Percentiles rank a stretch among this genome's conserved stretches.
These are phyloP conservation scores for Clitoria ternatea DNA, from an alignment of 306 rosid genomes.

Conservation along the genomic window DNA sequence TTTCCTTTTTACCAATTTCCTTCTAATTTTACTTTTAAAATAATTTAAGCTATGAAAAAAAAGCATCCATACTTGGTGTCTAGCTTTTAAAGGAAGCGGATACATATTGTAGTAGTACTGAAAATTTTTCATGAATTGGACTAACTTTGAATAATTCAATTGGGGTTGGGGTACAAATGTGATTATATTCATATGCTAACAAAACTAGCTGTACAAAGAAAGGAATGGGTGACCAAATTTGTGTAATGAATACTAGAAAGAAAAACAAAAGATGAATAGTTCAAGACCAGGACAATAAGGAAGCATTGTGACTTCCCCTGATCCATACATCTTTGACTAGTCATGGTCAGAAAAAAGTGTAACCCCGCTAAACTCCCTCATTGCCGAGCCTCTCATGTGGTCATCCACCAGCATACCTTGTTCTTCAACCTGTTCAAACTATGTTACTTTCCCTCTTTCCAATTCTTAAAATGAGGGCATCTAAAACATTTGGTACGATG, in stretches of 20 bases:
- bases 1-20: too few relatives aligned
- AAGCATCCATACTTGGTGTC: too few relatives aligned
- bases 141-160: slow-evolving; percentile 7
- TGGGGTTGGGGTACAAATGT: slow-evolving; percentile 10
- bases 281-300: not conserved
- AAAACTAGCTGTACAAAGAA: slow-evolving; percentile 26
- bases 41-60: too few relatives aligned
- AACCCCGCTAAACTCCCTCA: not conserved
- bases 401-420: slow-evolving; percentile 5
- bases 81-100: too few relatives aligned
- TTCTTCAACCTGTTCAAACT: slow-evolving; percentile 17
- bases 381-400: slow-evolving; percentile 7
- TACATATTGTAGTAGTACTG: too few relatives aligned
- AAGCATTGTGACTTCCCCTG: slow-evolving; percentile 16
- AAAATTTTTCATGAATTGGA: too few relatives aligned
- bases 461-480: not conserved
- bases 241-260: not conserved
- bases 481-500: not conserved
- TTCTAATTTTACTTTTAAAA: too few relatives aligned
- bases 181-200: slow-evolving; percentile 9
- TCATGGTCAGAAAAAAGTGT: not conserved
- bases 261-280: slow-evolving; percentile 3
- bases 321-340: slow-evolving; percentile 10
- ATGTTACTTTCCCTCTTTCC: slow-evolving; percentile 13
- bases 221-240: not conserved